These are phyloP conservation scores for Fusarium circinatum DNA, from an alignment of 2,329 filamentous ascomycete species.

Conservation along the genomic window DNA sequence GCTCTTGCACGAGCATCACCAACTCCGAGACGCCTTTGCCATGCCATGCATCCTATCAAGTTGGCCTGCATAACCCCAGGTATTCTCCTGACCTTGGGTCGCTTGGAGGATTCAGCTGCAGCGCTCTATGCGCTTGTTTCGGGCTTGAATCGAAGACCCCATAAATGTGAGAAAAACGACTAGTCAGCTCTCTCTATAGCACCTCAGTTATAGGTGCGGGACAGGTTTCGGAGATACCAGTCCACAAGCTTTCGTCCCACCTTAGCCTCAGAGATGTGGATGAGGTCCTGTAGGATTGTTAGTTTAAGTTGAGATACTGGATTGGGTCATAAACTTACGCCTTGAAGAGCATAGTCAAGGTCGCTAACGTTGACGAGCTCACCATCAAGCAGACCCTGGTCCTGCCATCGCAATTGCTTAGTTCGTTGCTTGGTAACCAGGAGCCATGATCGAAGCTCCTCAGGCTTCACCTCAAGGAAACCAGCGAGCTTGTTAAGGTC, in stretches of 20 bases:
- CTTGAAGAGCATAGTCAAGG: slow-evolving; percentile 96
- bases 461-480: slow-evolving; percentile 96
- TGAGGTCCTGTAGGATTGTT: slow-evolving; percentile 74
- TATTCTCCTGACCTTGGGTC: slow-evolving; percentile 36
- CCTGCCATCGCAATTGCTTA: slow-evolving; percentile 93
- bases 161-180: slow-evolving; percentile 38
- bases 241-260: slow-evolving; percentile 96
- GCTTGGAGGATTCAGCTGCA: slow-evolving; percentile 20
- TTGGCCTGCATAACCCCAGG: slow-evolving; percentile 47
- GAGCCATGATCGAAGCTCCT: slow-evolving; percentile 92
- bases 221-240: slow-evolving; percentile 98
- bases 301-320: background rate
- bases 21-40: slow-evolving; percentile 57
- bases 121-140: slow-evolving; percentile 4
- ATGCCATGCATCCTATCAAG: slow-evolving; percentile 53
- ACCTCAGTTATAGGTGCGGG: slow-evolving; percentile 81
- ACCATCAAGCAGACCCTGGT: slow-evolving; percentile 87
- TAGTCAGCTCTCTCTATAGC: slow-evolving; percentile 37
- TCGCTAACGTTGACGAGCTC: slow-evolving; percentile 94
- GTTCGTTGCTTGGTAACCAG: slow-evolving; percentile 99
- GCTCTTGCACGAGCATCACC: slow-evolving; percentile 49
- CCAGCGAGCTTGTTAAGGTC: slow-evolving; percentile 97
- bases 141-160: slow-evolving; percentile 27
- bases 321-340: slow-evolving; percentile 67
- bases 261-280: slow-evolving; percentile 99